These are phyloP conservation scores for Kwoniella sp. DNA, from an alignment of 768 basidiomycete species.

Conservation along the genomic window DNA sequence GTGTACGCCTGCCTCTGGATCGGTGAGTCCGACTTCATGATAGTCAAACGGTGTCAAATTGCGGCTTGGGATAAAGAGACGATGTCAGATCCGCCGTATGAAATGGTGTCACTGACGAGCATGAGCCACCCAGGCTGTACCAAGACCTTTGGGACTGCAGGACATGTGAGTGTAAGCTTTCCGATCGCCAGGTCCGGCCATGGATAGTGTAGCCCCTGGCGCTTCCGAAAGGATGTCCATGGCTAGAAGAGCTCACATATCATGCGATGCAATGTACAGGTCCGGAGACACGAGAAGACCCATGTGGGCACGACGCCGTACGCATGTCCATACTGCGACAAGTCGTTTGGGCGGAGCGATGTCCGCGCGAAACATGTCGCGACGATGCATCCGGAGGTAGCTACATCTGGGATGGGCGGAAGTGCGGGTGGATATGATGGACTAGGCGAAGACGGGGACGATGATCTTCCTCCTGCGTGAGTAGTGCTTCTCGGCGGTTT, in stretches of 20 bases:
- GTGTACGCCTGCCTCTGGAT: slow-evolving; percentile 33
- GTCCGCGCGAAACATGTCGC: slow-evolving; percentile 41
- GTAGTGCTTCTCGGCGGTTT: neutral
- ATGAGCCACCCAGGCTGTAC: slow-evolving; percentile 29
- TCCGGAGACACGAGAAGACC: slow-evolving; percentile 39
- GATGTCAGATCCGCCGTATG: too few species aligned
- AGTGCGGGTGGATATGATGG: slow-evolving; percentile 8
- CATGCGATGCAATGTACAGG: too few species aligned
- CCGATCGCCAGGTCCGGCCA: too few species aligned
- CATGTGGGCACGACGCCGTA: slow-evolving; percentile 42
- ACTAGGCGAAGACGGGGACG: slow-evolving; percentile 4
- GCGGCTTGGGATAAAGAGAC: too few species aligned
- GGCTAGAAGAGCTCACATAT: too few species aligned
- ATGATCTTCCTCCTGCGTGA: slow-evolving; percentile 16
- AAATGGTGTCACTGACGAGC: too few species aligned
- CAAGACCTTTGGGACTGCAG: slow-evolving; percentile 43
- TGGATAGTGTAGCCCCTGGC: too few species aligned
- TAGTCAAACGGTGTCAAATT: too few species aligned
- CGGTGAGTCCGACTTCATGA: slow-evolving; percentile 26
- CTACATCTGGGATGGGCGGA: neutral
- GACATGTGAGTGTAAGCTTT: slow-evolving; percentile 39
- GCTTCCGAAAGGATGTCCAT: too few species aligned
- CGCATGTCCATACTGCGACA: slow-evolving; percentile 43
- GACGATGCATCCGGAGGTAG: slow-evolving; percentile 36
- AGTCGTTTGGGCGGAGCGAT: slow-evolving; percentile 42